Evolutionary conservation across 208 protist genomes (phyloP), one percentile per base, ranked within the genome.

Genomic region (Leptomonas pyrrhocoris): DNA sequence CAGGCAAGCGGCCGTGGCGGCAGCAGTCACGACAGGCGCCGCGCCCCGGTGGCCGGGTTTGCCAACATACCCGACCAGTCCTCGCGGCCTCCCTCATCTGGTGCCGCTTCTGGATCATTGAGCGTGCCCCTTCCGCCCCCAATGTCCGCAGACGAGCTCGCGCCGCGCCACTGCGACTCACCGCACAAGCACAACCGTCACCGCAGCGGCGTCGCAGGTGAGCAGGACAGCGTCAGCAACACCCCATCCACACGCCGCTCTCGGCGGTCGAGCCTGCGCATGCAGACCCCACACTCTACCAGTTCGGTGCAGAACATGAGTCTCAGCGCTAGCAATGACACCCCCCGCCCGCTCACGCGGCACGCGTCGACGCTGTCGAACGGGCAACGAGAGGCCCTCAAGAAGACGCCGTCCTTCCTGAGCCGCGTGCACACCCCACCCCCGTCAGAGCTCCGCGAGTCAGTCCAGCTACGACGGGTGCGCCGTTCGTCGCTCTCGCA

Each of bases 381-480:
- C 55, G 49, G 40, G 15, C 77, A 88, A 68, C 67, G 76, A 15
- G 67, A 65, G n/a, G 77, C 71, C n/a, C 62, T 81, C 25, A 61
- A 55, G n/a, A 42, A 51, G 27, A 80, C 73, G 3, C 68, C 82
- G 16, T 79, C 73, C 8, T 80, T 78, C 46, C 59, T 79, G 18
- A 70, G 67, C 28, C 68, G 82, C 42, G 19, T 34, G 2, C 82
- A 88, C 71, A 84, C 82, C 12, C 81, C 81, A 34, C 82, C 82
- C 13, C 74, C 79, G 46, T 67, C 30, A 25, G 28, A 55, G 13
- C 30, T 87, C 62, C 66, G 34, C 6, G 69, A 81, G 59, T 46
- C 43, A 19, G 50, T 61, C 42, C 60, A 71, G 53, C 18, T 53
- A 34, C 54, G 54, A n/a, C 67, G 50, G 23, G 55, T 58, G n/a